Percentiles rank a stretch among this genome's conserved stretches.
Conservation (phyloP, 108 stramenopile species). For the Mediolabrus comicus region DNA sequence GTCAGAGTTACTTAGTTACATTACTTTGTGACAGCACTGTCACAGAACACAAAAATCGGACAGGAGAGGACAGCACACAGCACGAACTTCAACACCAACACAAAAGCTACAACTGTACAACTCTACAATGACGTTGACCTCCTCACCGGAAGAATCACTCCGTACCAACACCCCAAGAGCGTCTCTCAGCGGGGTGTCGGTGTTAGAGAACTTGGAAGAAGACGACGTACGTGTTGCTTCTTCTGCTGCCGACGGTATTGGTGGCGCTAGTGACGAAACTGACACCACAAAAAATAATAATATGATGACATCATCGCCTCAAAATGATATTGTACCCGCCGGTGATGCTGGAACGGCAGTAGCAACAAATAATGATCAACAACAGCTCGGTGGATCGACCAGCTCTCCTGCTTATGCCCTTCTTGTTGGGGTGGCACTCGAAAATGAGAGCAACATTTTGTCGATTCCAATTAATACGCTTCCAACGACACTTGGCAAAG, state of each 20-base stretch:
- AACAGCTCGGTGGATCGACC: background rate
- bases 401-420: conserved; percentile 16
- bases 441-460: conserved; percentile 10
- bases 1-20: too few species aligned
- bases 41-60: too few species aligned
- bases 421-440: conserved; percentile 7
- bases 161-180: background rate
- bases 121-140: background rate
- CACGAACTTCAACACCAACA: too few species aligned
- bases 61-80: too few species aligned
- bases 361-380: background rate
- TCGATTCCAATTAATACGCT: conserved; percentile 60
- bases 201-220: background rate
- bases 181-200: background rate
- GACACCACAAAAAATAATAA: background rate
- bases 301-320: background rate
- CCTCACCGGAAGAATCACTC: background rate
- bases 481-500: conserved; percentile 62
- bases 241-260: too few species aligned
- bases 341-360: too few species aligned
- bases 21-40: too few species aligned
- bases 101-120: too few species aligned
- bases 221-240: too few species aligned
- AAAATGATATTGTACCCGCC: too few species aligned
- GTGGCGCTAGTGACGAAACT: background rate